Evolutionary conservation across 2,329 filamentous ascomycete species (phyloP), one percentile per base, ranked within the genome.

Genomic region (Arthrobotrys conoides): DNA sequence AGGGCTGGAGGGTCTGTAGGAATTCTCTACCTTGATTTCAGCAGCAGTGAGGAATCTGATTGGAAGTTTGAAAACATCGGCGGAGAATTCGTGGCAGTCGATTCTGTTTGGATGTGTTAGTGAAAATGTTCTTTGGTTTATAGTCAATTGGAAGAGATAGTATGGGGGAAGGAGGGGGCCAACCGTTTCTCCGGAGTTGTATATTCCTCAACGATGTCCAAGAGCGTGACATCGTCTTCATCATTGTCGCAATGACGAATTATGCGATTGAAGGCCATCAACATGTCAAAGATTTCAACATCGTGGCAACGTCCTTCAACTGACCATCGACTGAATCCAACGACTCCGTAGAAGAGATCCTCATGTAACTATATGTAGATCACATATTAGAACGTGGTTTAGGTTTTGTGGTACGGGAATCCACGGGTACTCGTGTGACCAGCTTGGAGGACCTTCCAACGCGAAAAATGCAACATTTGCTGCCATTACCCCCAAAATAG

Each of bases 401-500:
- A 5, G 4, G 20, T 44, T 16, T 44, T 5, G 57, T 61, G 18
- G 36, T n/a, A 44, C 10, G 55, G 30, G 6, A 3, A 61, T 38
- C 55, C 55, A 61, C 20, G 55, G 10, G 22, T 67, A 20, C 12
- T 38, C 49, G 63, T 57, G 48, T 18, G 24, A 53, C 38, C 12
- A 44, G 49, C 38, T 48, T 38, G 27, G 24, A 49, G n/a, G 18
- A 14, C 22, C 0, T 65, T 68, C 73, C 73, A 71, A 67, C 67
- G 49, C 67, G 14, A 30, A 77, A 77, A 77, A 77, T 77, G 30
- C 73, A 77, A 77, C 73, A 77, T 4, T 36, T 36, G 4, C 33
- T n/a, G 8, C 33, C 33, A 8, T 12, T 3, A 5, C 9, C 6
- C 33, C 8, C 5, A 36, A 36, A 36, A 55, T 33, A 63, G 41